These are phyloP conservation scores for Hypoxylon sp. DNA, from an alignment of 2,329 filamentous ascomycete species.

Conservation along the genomic window DNA sequence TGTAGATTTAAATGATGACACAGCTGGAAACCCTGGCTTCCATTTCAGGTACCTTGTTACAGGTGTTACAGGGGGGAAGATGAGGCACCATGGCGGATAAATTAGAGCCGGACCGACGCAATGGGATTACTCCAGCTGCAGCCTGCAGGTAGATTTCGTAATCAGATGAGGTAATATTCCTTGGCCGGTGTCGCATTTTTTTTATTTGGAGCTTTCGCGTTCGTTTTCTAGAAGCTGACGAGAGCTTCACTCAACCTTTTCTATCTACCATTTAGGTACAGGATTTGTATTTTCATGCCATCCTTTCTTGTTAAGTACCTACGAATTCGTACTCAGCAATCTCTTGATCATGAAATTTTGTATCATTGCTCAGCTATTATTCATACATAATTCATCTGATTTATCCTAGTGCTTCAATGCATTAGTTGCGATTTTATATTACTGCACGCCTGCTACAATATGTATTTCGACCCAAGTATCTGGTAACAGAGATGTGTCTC, in stretches of 20 bases:
- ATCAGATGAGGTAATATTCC: too few relatives aligned
- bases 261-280: too few relatives aligned
- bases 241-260: conserved; percentile 28
- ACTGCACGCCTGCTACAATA: too few relatives aligned
- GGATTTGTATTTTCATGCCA: too few relatives aligned
- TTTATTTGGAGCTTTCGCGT: conserved; percentile 1
- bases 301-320: too few relatives aligned
- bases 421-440: too few relatives aligned
- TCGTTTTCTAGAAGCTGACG: conserved; percentile 27
- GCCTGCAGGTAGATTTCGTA: too few relatives aligned
- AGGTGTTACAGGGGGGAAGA: conserved; percentile 5
- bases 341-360: not conserved
- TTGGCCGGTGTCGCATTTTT: too few relatives aligned
- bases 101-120: conserved; percentile 10
- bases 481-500: conserved; percentile 11
- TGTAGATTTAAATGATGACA: conserved; percentile 29
- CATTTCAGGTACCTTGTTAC: conserved; percentile 13
- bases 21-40: not conserved
- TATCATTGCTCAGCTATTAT: not conserved
- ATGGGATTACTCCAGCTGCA: too few relatives aligned
- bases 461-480: conserved; percentile 5
- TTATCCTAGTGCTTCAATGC: too few relatives aligned
- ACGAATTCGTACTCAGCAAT: too few relatives aligned
- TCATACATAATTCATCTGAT: too few relatives aligned
- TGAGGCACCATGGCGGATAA: conserved; percentile 18